Evolutionary conservation across 345 rosid species (phyloP).

Genomic region (Trapa incisa): DNA sequence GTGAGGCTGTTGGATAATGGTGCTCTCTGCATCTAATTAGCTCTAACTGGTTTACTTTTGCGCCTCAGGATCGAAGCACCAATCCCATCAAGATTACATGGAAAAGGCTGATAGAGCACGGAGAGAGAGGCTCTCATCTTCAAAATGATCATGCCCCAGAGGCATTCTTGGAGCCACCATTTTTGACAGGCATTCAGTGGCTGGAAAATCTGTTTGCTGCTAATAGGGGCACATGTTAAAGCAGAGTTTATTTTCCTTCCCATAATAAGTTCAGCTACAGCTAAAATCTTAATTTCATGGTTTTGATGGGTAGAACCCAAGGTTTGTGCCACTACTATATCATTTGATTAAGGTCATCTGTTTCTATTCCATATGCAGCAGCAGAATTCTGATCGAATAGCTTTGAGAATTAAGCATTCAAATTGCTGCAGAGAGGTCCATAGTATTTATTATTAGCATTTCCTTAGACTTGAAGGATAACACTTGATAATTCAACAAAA

Average conservation of each 20-base stretch:
- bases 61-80: conserved; percentile 63
- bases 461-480: too few species aligned
- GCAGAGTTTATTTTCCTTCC: neutral
- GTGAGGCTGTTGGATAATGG: neutral
- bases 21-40: neutral
- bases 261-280: neutral
- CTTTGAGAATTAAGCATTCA: neutral
- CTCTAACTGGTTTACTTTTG: conserved; percentile 7
- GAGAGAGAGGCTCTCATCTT: conserved; percentile 56
- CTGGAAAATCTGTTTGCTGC: neutral
- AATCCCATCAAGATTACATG: conserved; percentile 92
- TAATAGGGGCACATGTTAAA: neutral
- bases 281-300: neutral
- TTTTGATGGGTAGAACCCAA: neutral
- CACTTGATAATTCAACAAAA: neutral
- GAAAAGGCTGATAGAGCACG: conserved; percentile 89
- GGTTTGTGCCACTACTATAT: neutral
- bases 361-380: neutral
- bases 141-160: conserved; percentile 21
- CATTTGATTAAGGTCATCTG: neutral
- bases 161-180: neutral
- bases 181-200: neutral
- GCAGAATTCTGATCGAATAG: neutral
- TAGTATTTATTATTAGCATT: too few species aligned
- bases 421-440: neutral